Base-by-base conservation (phyloP, 768 basidiomycete species). In the Plicaturopsis crispa region DNA sequence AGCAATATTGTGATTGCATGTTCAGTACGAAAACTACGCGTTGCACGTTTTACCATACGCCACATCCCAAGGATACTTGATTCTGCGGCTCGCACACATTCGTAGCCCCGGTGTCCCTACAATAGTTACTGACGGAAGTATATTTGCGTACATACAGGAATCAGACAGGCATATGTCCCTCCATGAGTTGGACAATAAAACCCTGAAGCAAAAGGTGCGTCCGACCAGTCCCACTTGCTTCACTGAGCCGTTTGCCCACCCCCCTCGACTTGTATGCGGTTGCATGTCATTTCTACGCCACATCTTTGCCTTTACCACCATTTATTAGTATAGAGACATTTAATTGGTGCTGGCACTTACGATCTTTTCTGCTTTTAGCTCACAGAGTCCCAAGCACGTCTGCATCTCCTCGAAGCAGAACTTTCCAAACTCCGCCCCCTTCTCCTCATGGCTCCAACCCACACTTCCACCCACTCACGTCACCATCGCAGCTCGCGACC, bases 381-480 rank as follows among this genome's bases (percentile, higher is more conserved):
- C 5, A 54, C 65, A 31, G 78, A 82, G 39, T 65, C 73, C 0
- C 74, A 80, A 45, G 48, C 53, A 4, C 73, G 80, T 26, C 56
- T 80, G 8, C 56, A 67, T 18, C 45, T 63, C 2, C 67, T 88
- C 0, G 84, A 87, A 58, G 50, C 66, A 8, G 84, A 88, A 51
- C 63, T 87, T 6, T 55, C 62, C 2, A 73, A 75, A 44, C 67
- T 88, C 22, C 75, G 76, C 33, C 85, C 85, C 0, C 56, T 85
- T 24, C 66, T 88, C 32, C 60, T 84, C 11, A 75, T 84, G 70
- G 75, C 80, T 34, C 74, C 80, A 20, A 45, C 55, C 10, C 12
- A 37, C 13, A n/a, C 23, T 2, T 11, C 17, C 12, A 20, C 3
- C 3, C 13, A 6, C 5, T n/a, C n/a, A n/a, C n/a, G n/a, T n/a